A percentile compares a stretch with the other conserved stretches of the same genome.
Conservation (phyloP, 768 basidiomycete genomes). For the Suillus subaureus region DNA sequence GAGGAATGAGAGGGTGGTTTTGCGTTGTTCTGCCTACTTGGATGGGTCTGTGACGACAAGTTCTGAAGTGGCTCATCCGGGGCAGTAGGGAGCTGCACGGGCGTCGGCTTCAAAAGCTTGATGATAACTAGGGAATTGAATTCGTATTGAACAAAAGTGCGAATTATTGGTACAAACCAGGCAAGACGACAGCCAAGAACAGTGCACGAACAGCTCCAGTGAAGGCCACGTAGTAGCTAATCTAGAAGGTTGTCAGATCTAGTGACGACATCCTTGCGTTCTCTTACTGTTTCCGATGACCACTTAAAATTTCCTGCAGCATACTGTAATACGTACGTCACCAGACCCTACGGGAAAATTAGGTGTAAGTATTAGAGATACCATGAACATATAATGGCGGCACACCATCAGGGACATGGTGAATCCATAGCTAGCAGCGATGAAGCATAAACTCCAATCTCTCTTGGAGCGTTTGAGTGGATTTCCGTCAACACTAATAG, state of each 20-base stretch:
- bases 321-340: slow-evolving; percentile 65
- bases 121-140: slow-evolving; percentile 48
- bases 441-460: slow-evolving; percentile 68
- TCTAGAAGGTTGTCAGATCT: slow-evolving; percentile 36
- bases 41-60: slow-evolving; percentile 8
- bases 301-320: slow-evolving; percentile 62
- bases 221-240: slow-evolving; percentile 73
- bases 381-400: background rate
- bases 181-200: slow-evolving; percentile 58
- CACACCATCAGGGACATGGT: slow-evolving; percentile 44
- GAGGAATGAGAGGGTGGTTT: slow-evolving; percentile 37
- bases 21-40: slow-evolving; percentile 6
- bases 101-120: slow-evolving; percentile 50
- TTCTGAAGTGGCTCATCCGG: slow-evolving; percentile 22
- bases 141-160: background rate
- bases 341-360: slow-evolving; percentile 48
- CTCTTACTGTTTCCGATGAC: slow-evolving; percentile 61
- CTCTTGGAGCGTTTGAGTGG: slow-evolving; percentile 43
- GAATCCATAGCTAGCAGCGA: slow-evolving; percentile 56
- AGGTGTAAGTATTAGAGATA: slow-evolving; percentile 2
- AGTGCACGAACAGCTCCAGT: slow-evolving; percentile 55
- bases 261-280: background rate
- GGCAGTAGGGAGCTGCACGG: slow-evolving; percentile 19
- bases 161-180: slow-evolving; percentile 45
- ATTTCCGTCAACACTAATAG: slow-evolving; percentile 30